phyloP scores from a whole-genome alignment of 2,329 filamentous ascomycete species.

The Aureobasidium sp. region DNA sequence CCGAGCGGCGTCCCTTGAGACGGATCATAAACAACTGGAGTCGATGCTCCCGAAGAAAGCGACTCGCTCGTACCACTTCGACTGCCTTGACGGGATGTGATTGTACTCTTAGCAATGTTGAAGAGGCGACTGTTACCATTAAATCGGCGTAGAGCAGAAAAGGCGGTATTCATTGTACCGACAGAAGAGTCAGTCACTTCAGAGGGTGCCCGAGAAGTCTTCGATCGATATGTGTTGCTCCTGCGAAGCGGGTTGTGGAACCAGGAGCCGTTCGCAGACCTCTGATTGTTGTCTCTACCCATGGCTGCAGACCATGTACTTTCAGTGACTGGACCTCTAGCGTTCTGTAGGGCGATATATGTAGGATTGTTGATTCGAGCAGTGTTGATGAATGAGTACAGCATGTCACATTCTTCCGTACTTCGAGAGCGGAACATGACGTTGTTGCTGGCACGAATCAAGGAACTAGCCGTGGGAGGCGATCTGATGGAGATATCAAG shows the following conservation, averaged over 20 bases:
- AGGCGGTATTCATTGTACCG: slow-evolving; percentile 70
- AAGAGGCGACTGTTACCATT: slow-evolving; percentile 65
- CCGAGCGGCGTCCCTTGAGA: slow-evolving; percentile 46
- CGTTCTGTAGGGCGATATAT: slow-evolving; percentile 69
- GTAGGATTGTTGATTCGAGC: slow-evolving; percentile 88
- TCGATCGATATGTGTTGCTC: slow-evolving; percentile 49
- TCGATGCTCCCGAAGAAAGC: slow-evolving; percentile 41
- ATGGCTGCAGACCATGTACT: slow-evolving; percentile 45
- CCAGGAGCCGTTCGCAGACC: slow-evolving; percentile 42
- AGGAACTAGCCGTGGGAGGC: slow-evolving; percentile 66
- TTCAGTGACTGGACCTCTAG: slow-evolving; percentile 53
- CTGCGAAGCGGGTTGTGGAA: slow-evolving; percentile 48
- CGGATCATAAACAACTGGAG: slow-evolving; percentile 26
- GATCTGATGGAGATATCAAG: slow-evolving; percentile 93
- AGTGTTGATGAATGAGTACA: slow-evolving; percentile 83
- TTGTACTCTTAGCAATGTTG: slow-evolving; percentile 73
- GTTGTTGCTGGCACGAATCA: slow-evolving; percentile 62
- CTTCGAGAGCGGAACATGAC: slow-evolving; percentile 84
- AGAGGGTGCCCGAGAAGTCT: slow-evolving; percentile 42
- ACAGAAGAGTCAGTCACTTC: slow-evolving; percentile 69
- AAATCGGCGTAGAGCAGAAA: slow-evolving; percentile 69
- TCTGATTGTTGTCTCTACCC: slow-evolving; percentile 44
- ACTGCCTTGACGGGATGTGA: slow-evolving; percentile 51
- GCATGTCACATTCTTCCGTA: slow-evolving; percentile 66
- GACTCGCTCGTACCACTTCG: slow-evolving; percentile 54